Evolutionary conservation across 257 asterid species (phyloP), one percentile per base, ranked within the genome.

Genomic region (Phtheirospermum japonicum): DNA sequence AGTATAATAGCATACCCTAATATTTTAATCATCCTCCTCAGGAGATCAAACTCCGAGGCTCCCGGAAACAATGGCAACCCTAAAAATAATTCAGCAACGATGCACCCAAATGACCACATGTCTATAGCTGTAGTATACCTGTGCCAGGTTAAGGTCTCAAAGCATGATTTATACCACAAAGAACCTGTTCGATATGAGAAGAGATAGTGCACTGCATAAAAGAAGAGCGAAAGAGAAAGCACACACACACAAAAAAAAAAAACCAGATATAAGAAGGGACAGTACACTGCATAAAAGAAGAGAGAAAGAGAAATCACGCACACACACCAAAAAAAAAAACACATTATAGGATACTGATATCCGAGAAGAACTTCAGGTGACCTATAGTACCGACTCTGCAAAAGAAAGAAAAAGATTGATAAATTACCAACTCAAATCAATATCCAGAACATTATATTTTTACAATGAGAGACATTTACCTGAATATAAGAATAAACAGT

Each of bases 61-160:
- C 99, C 99, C 31, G 99, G 97, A 79, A 93, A 93, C 84, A 93
- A 77, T 46, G 99, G 99, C 64, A 89, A 85, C 64, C 97, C 97
- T 18, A 89, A 73, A 82, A 85, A 93, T 59, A 93, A 73, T 73
- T 93, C 99, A 66, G 99, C 99, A 64, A 93, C 94, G 26, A 93
- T 87, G 85, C 99, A 93, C 69, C 99, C 99, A 77, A 93, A 85
- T 69, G 99, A 93, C 99, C 99, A 93, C 99, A 93, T 93, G 79
- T 93, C 99, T 62, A 93, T 93, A 63, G 95, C 95, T 62, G 97
- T 89, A 34, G 90, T 87, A 73, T 89, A 92, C 67, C 99, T 92
- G 80, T 63, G 75, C 63, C 60, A 61, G 30, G 77, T 87, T 83
- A 92, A 87, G 89, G 87, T 70, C 64, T 63, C 67, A 70, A 59